phyloP scores from a whole-genome alignment of 2,329 filamentous ascomycete genomes.

The Didymella keratinophila region DNA sequence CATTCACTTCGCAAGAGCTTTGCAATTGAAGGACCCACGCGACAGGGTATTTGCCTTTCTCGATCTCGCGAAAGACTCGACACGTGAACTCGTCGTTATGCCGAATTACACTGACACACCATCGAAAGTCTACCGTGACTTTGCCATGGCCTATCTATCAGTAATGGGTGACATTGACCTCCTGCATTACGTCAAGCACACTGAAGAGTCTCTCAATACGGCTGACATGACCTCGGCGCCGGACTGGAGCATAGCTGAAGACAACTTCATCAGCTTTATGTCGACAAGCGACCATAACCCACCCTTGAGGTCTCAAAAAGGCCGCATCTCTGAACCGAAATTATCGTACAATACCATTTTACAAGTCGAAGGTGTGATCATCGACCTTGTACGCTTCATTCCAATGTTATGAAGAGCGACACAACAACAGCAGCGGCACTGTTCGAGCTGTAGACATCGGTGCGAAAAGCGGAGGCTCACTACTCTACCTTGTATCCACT shows the following conservation, averaged over 20 bases:
- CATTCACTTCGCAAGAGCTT: slow-evolving; percentile 17
- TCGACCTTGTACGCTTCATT: background rate
- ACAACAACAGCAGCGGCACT: background rate
- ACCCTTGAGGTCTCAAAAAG: slow-evolving; percentile 1
- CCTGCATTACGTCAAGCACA: slow-evolving; percentile 17
- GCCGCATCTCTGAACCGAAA: background rate
- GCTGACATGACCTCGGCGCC: slow-evolving; percentile 17
- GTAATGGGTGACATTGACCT: slow-evolving; percentile 9
- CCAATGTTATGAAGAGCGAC: background rate
- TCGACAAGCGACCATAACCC: slow-evolving; percentile 4
- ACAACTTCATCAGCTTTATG: slow-evolving; percentile 6
- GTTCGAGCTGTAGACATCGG: slow-evolving; percentile 2
- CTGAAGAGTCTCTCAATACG: slow-evolving; percentile 2
- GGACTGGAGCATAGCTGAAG: slow-evolving; percentile 13
- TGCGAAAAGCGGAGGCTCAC: background rate
- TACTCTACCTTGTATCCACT: background rate
- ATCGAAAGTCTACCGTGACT: slow-evolving; percentile 19
- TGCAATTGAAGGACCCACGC: slow-evolving; percentile 14
- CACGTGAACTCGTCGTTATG: background rate
- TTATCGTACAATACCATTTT: background rate
- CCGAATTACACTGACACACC: slow-evolving; percentile 21
- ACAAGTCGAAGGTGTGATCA: slow-evolving; percentile 3
- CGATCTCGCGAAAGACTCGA: slow-evolving; percentile 18
- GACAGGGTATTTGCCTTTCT: slow-evolving; percentile 24
- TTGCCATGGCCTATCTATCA: slow-evolving; percentile 12